phyloP scores from a whole-genome alignment of 352 stramenopile genomes.

The Elongisporangium senticosum region DNA sequence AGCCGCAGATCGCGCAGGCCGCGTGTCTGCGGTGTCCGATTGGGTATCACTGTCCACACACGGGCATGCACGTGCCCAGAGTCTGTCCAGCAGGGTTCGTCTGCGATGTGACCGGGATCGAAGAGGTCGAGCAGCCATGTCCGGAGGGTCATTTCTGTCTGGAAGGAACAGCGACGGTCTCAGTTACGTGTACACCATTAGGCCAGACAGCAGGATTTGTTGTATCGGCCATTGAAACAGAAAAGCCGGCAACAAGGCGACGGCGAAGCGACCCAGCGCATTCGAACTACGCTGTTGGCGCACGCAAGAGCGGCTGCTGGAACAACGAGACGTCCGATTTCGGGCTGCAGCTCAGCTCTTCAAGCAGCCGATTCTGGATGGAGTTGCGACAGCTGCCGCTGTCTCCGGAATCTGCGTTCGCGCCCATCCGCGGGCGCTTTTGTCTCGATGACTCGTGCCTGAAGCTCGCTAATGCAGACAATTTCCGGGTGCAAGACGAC shows the following conservation, averaged over 20 bases:
- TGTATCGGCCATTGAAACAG: slow-evolving; percentile 21
- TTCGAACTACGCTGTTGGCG: slow-evolving; percentile 37
- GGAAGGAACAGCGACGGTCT: slow-evolving; percentile 92
- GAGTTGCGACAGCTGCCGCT: slow-evolving; percentile 91
- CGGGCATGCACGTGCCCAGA: slow-evolving; percentile 89
- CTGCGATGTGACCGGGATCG: slow-evolving; percentile 93
- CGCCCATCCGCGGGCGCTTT: slow-evolving; percentile 88
- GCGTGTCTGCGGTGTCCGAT: slow-evolving; percentile 92
- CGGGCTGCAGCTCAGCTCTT: slow-evolving; percentile 86
- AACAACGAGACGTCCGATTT: slow-evolving; percentile 95
- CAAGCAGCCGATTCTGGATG: slow-evolving; percentile 90
- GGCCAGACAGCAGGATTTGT: slow-evolving; percentile 35
- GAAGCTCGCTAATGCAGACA: slow-evolving; percentile 73
- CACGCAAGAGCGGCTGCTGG: slow-evolving; percentile 88
- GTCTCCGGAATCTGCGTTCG: slow-evolving; percentile 56
- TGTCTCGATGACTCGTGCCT: slow-evolving; percentile 92
- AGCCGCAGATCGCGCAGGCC: slow-evolving; percentile 67
- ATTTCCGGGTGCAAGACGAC: slow-evolving; percentile 66
- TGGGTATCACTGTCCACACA: slow-evolving; percentile 92
- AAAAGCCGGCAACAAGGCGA: slow-evolving; percentile 36
- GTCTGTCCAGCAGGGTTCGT: slow-evolving; percentile 93
- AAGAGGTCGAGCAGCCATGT: slow-evolving; percentile 89
- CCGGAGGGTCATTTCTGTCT: slow-evolving; percentile 94
- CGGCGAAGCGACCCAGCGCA: slow-evolving; percentile 17
- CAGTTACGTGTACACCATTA: slow-evolving; percentile 75